These are phyloP conservation scores for Aspergillus saccharolyticus DNA, from an alignment of 495 filamentous ascomycete species.

Conservation along the genomic window DNA sequence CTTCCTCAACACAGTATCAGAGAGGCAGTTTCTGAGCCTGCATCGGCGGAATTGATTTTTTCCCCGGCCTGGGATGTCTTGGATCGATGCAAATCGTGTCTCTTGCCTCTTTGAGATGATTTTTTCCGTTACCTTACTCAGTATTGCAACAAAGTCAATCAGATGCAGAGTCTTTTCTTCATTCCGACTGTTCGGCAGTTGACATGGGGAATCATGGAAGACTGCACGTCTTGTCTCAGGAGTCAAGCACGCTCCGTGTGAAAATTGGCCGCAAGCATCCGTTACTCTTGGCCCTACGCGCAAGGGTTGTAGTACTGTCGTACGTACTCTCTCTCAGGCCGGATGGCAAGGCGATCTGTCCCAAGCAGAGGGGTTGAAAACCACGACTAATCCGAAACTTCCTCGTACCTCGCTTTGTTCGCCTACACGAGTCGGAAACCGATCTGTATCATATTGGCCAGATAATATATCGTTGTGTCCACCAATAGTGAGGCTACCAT, in stretches of 20 bases:
- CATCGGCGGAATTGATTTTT: conserved; percentile 9
- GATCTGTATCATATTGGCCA: not conserved
- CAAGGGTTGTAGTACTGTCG: not conserved
- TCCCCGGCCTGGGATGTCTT: not conserved
- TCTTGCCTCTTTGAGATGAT: conserved; percentile 3
- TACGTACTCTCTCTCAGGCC: not conserved
- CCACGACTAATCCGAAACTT: not conserved
- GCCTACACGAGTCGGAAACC: not conserved
- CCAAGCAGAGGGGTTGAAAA: not conserved
- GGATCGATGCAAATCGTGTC: not conserved
- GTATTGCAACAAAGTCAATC: not conserved
- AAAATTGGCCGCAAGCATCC: not conserved
- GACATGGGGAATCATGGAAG: not conserved
- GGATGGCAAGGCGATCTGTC: not conserved
- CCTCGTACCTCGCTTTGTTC: not conserved
- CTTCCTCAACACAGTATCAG: not conserved
- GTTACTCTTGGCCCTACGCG: not conserved
- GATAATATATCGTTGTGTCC: not conserved
- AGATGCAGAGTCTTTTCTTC: not conserved
- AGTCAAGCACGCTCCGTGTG: not conserved
- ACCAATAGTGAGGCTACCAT: not conserved
- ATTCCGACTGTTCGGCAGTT: not conserved
- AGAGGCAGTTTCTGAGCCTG: not conserved
- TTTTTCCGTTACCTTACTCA: not conserved
- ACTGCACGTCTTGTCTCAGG: not conserved